phyloP scores from a whole-genome alignment of 495 filamentous ascomycete species.

The Podospora australis region DNA sequence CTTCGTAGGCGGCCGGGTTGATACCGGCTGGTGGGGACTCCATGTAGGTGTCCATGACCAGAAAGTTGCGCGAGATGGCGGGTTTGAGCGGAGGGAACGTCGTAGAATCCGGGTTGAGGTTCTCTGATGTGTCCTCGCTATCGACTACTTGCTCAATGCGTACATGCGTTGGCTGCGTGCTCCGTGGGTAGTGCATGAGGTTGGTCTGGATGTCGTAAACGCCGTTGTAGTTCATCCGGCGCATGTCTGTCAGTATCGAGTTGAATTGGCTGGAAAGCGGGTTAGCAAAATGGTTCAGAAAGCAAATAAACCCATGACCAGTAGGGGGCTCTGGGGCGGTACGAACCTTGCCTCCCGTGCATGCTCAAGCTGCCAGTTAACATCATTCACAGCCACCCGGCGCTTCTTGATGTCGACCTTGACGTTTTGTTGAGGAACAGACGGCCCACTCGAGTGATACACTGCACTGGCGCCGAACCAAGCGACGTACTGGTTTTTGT shows the following conservation, averaged over 20 bases:
- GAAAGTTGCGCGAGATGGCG: conserved; percentile 64
- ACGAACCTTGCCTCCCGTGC: conserved; percentile 79
- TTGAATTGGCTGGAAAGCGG: conserved; percentile 68
- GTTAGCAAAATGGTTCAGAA: conserved; percentile 9
- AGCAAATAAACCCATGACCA: background rate
- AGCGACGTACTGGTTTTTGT: conserved; percentile 93
- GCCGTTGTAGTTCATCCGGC: conserved; percentile 63
- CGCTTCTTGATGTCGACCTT: conserved; percentile 72
- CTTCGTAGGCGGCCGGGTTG: conserved; percentile 39
- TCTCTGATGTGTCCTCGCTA: conserved; percentile 17
- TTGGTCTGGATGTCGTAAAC: conserved; percentile 95
- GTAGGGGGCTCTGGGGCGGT: background rate
- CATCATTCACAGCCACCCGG: conserved; percentile 79
- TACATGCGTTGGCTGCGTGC: conserved; percentile 84
- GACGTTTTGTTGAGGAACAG: conserved; percentile 67
- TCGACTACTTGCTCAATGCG: conserved; percentile 62
- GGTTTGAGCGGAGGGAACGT: conserved; percentile 60
- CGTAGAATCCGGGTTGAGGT: conserved; percentile 16
- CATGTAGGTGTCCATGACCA: conserved; percentile 65
- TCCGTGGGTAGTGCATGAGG: conserved; percentile 73
- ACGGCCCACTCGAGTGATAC: conserved; percentile 77
- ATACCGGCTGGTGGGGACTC: conserved; percentile 47
- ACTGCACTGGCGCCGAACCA: conserved; percentile 96
- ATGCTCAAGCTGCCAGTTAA: conserved; percentile 98
- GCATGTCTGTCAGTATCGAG: conserved; percentile 52